A percentile compares a stretch with the other conserved stretches of the same genome.
Conservation (phyloP, 148 eudicot genomes). For the Salicornia ramosissima region DNA sequence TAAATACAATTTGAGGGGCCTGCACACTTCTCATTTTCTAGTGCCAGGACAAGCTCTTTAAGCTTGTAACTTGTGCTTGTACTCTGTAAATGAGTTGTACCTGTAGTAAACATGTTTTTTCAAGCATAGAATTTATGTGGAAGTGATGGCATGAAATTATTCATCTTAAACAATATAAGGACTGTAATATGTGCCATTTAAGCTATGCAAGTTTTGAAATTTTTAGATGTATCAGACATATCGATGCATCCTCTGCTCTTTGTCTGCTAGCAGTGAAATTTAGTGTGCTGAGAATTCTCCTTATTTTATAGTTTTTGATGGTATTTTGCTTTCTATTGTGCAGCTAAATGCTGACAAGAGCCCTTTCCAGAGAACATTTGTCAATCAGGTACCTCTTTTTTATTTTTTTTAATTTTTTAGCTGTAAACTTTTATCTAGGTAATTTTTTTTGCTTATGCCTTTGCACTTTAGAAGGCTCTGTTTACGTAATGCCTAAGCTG, state of each 20-base stretch:
- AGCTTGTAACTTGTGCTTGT: background rate
- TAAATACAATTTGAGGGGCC: background rate
- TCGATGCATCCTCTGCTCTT: background rate
- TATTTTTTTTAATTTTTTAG: too few species aligned
- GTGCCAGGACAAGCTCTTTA: background rate
- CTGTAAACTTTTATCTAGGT: background rate
- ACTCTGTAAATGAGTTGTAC: background rate
- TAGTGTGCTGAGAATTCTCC: background rate
- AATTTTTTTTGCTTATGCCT: background rate
- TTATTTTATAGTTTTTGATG: background rate
- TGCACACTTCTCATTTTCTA: background rate
- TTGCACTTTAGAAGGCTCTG: background rate
- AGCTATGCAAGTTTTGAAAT: too few species aligned
- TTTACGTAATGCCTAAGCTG: background rate
- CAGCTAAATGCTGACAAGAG: constrained; percentile 98
- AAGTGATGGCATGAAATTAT: background rate
- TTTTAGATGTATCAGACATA: background rate
- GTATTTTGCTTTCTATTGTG: constrained; percentile 25
- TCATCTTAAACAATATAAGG: background rate
- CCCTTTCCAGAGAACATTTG: constrained; percentile 95
- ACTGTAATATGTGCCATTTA: background rate
- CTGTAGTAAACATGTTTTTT: background rate
- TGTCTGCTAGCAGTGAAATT: background rate
- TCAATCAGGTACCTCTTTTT: constrained; percentile 68
- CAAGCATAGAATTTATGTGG: background rate